Evolutionary conservation across 805 yeast genomes (phyloP).

Genomic region (Teunomyces atbi): DNA sequence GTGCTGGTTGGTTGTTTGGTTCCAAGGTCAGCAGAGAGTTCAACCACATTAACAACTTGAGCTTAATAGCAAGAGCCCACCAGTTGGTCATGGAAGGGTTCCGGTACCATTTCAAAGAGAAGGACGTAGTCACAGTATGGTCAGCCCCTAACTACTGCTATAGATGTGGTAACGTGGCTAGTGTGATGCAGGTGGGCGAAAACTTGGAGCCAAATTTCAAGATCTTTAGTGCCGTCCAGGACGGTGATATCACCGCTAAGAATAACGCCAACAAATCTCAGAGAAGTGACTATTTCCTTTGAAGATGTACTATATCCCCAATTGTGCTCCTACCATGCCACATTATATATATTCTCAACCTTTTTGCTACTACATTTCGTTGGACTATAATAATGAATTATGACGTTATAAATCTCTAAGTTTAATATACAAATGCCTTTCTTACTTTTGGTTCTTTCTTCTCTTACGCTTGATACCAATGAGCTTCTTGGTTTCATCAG

Average conservation of each 20-base stretch:
- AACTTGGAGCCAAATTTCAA: constrained; percentile 84
- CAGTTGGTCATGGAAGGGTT: constrained; percentile 99
- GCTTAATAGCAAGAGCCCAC: constrained; percentile 92
- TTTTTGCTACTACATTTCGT: background rate
- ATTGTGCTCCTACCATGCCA: background rate
- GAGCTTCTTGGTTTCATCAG: constrained; percentile 58
- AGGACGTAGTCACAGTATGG: constrained; percentile 98
- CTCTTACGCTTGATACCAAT: constrained; percentile 70
- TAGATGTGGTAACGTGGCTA: constrained; percentile 96
- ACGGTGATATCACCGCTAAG: constrained; percentile 52
- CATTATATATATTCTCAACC: constrained; percentile 3
- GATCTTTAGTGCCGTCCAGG: constrained; percentile 94
- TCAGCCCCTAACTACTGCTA: constrained; percentile 96
- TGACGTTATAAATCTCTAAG: constrained; percentile 9
- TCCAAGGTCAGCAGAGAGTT: constrained; percentile 92
- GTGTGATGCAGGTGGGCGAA: constrained; percentile 94
- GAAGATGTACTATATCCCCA: constrained; percentile 1
- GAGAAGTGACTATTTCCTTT: constrained; percentile 45
- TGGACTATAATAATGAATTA: constrained; percentile 15
- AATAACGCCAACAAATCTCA: constrained; percentile 40
- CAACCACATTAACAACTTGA: constrained; percentile 88
- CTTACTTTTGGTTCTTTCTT: constrained; percentile 47
- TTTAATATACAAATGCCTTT: constrained; percentile 7
- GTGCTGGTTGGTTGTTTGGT: constrained; percentile 98
- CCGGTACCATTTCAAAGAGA: constrained; percentile 92